These are phyloP conservation scores for Candida nanaspora DNA, from an alignment of 805 yeast species.

Conservation along the genomic window DNA sequence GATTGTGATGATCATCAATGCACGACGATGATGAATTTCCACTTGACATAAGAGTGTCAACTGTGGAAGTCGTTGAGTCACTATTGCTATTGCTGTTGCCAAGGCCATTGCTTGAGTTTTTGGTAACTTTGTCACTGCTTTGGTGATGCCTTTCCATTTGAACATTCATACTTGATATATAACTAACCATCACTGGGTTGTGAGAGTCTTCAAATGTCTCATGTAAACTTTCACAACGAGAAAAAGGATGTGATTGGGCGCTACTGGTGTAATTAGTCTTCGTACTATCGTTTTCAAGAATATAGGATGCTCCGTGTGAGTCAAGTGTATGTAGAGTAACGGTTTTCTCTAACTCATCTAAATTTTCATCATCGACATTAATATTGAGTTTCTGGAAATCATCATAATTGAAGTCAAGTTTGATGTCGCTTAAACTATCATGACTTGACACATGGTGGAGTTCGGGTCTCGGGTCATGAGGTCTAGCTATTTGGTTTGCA, in stretches of 20 bases:
- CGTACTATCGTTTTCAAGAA: background rate
- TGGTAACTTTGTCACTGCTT: background rate
- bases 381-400: background rate
- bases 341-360: background rate
- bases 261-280: too few species aligned
- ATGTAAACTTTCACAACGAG: too few species aligned
- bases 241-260: too few species aligned
- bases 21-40: background rate
- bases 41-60: background rate
- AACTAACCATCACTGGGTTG: background rate
- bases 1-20: background rate
- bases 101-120: too few species aligned
- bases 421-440: background rate
- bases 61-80: background rate
- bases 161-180: background rate
- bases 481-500: conserved; percentile 31
- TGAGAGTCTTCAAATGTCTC: background rate
- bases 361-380: background rate
- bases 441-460: background rate
- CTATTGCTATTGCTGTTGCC: background rate
- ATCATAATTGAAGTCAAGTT: background rate
- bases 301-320: background rate
- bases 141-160: background rate
- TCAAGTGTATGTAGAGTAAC: background rate
- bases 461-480: conserved; percentile 24